Percentiles rank a stretch among this genome's conserved stretches.
Conservation (phyloP, 2,329 filamentous ascomycete species). For the Penicillium sp. region DNA sequence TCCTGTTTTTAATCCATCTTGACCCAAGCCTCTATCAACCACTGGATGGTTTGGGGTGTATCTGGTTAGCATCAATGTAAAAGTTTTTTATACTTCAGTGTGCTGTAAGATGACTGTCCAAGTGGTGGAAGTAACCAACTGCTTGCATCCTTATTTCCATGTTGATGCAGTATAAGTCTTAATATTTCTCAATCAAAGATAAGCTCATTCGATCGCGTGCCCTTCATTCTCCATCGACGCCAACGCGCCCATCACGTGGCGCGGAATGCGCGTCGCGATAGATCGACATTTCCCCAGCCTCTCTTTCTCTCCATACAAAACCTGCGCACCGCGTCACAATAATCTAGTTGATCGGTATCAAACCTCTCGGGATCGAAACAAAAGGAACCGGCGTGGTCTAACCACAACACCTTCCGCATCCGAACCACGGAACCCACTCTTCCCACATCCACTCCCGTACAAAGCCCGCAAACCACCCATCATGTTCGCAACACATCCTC, state of each 20-base stretch:
- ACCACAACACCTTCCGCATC: constrained; percentile 16
- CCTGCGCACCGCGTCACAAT: constrained; percentile 1
- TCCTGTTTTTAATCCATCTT: constrained; percentile 14
- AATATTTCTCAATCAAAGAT: too few species aligned
- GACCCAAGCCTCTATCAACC: background rate
- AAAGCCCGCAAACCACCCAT: constrained; percentile 6
- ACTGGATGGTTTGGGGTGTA: constrained; percentile 1
- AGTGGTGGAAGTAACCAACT: too few species aligned
- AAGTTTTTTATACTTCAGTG: background rate
- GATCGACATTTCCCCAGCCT: constrained; percentile 11
- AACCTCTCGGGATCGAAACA: background rate
- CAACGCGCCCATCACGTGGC: constrained; percentile 14
- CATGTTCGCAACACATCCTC: constrained; percentile 30
- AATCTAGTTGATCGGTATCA: background rate
- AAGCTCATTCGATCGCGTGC: background rate
- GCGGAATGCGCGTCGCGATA: constrained; percentile 15
- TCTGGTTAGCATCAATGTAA: background rate
- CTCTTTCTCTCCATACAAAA: constrained; percentile 8
- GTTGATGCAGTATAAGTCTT: too few species aligned
- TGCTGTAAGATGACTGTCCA: background rate
- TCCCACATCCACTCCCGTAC: constrained; percentile 3
- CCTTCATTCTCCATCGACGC: too few species aligned
- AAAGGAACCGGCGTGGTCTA: constrained; percentile 8
- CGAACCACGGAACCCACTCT: constrained; percentile 15
- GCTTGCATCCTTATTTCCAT: too few species aligned